A percentile compares a stretch with the other conserved stretches of the same genome.
phyloP scores from a whole-genome alignment of 805 yeast genomes.

The Wickerhamomyces mucosus region DNA sequence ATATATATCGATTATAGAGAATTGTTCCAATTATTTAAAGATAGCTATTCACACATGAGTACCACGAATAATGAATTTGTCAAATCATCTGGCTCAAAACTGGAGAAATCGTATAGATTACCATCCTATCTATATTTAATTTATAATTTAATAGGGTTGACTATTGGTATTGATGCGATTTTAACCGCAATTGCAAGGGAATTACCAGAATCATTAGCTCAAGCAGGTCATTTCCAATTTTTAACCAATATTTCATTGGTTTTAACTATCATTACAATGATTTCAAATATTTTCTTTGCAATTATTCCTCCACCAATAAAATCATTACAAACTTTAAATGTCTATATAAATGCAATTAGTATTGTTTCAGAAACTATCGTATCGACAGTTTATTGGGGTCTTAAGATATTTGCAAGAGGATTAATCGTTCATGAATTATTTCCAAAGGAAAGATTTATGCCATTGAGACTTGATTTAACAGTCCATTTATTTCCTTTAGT shows the following conservation, averaged over 20 bases:
- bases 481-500: constrained; percentile 53
- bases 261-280: constrained; percentile 34
- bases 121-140: background rate
- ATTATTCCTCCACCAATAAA: constrained; percentile 11
- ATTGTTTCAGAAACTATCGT: constrained; percentile 54
- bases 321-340: constrained; percentile 2
- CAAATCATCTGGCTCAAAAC: too few species aligned
- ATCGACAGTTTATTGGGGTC: constrained; percentile 59
- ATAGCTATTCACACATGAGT: too few species aligned
- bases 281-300: constrained; percentile 29
- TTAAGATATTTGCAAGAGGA: constrained; percentile 40
- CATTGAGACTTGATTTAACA: constrained; percentile 42
- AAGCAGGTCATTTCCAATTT: constrained; percentile 66
- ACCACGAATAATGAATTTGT: too few species aligned
- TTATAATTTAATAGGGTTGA: background rate
- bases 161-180: too few species aligned
- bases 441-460: constrained; percentile 26
- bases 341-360: constrained; percentile 34
- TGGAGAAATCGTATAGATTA: background rate
- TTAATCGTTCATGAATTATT: constrained; percentile 32
- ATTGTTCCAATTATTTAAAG: too few species aligned
- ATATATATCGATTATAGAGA: too few species aligned
- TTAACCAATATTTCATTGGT: constrained; percentile 56
- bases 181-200: constrained; percentile 5
- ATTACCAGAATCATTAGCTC: constrained; percentile 39